A percentile compares a stretch with the other conserved stretches of the same genome.
These are phyloP conservation scores for Aspergillus campestris DNA, from an alignment of 495 filamentous ascomycete genomes.

Conservation along the genomic window DNA sequence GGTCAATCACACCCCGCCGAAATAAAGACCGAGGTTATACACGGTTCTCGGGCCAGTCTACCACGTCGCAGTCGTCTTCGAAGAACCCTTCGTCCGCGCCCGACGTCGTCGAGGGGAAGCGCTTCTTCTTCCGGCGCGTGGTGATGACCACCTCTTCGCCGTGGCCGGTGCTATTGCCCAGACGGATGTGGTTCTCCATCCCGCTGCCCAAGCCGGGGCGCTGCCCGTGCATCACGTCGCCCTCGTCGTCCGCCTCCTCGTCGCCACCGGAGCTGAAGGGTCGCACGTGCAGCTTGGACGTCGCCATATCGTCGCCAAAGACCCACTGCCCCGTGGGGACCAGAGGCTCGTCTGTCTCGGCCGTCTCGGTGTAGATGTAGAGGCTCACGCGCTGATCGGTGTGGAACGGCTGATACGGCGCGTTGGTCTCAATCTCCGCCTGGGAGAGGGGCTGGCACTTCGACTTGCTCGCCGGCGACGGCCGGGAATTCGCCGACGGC, in stretches of 20 bases:
- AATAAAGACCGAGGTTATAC: constrained; percentile 42
- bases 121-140: constrained; percentile 57
- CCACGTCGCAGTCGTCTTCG: constrained; percentile 86
- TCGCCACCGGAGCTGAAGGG: constrained; percentile 40
- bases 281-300: constrained; percentile 54
- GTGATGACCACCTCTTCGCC: constrained; percentile 74
- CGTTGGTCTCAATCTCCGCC: constrained; percentile 88
- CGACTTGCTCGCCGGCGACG: constrained; percentile 18
- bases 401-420: constrained; percentile 85
- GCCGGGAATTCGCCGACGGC: constrained; percentile 26
- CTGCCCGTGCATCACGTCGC: constrained; percentile 27
- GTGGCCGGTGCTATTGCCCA: constrained; percentile 54
- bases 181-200: constrained; percentile 45
- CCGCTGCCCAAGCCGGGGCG: constrained; percentile 27
- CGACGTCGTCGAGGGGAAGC: constrained; percentile 21
- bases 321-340: constrained; percentile 47
- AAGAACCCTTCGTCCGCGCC: constrained; percentile 78
- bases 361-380: constrained; percentile 44
- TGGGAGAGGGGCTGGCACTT: constrained; percentile 57
- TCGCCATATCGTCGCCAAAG: constrained; percentile 58
- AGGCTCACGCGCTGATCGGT: constrained; percentile 72
- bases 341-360: constrained; percentile 11
- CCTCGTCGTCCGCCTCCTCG: constrained; percentile 43
- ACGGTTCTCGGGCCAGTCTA: constrained; percentile 83
- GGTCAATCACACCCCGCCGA: neutral